Evolutionary conservation across 2,329 filamentous ascomycete species (phyloP).

Genomic region (Microsporum audouinii): DNA sequence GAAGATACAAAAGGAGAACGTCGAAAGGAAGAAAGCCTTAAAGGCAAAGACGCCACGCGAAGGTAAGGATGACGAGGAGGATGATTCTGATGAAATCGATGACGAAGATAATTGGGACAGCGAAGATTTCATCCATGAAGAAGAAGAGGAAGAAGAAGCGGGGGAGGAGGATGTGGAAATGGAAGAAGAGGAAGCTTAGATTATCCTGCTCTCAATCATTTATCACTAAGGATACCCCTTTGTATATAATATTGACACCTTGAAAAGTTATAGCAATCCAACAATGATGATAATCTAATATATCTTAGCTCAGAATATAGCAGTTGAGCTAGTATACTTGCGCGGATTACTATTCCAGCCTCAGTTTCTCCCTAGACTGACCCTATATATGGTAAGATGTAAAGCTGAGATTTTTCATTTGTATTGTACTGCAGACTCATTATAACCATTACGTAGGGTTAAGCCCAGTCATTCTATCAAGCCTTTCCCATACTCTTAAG

Average conservation of each 20-base stretch:
- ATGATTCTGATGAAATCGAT: conserved; percentile 41
- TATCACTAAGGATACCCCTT: neutral
- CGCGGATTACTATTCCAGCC: neutral
- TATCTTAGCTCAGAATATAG: neutral
- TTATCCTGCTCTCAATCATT: neutral
- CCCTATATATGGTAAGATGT: neutral
- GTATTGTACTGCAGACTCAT: neutral
- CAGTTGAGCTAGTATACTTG: neutral
- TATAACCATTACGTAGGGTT: neutral
- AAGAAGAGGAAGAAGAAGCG: conserved; percentile 26
- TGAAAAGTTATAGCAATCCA: neutral
- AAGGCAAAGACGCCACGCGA: conserved; percentile 39
- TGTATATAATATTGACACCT: neutral
- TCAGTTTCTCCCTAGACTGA: neutral
- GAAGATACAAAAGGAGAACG: conserved; percentile 76
- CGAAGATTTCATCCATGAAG: conserved; percentile 39
- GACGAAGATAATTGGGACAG: conserved; percentile 45
- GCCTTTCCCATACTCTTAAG: conserved; percentile 23
- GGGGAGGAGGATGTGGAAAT: conserved; percentile 2
- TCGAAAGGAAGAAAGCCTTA: conserved; percentile 70
- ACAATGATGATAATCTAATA: neutral
- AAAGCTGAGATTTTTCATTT: neutral
- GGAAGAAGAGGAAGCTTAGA: neutral
- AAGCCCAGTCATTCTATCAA: neutral
- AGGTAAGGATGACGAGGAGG: conserved; percentile 35